Evolutionary conservation across 345 rosid species (phyloP), one percentile per base, ranked within the genome.

Genomic region (Populus deltoides): DNA sequence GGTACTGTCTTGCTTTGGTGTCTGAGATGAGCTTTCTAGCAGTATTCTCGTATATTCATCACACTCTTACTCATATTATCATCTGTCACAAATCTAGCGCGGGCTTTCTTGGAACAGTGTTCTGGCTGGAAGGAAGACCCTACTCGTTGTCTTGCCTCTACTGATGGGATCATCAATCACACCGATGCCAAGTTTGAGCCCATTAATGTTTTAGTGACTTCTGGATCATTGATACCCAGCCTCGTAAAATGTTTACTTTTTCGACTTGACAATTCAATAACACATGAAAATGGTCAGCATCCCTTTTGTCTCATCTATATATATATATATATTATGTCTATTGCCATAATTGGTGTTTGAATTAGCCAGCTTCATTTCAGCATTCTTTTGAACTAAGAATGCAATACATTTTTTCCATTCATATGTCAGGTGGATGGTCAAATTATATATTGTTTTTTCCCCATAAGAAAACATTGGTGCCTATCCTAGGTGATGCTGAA

Each of bases 211-310:
- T 81, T 94, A 67, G 97, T 94, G 86, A 94, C 98, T 81, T 90
- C 93, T 2, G 97, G 98, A 62, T 90, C 94, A 13, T 88, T 94
- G 85, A 86, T 94, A 81, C 98, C 98, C 6, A 94, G 97, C 88
- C 90, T 92, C 1, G 92, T 91, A 63, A 92, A 94, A 84, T 94
- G 98, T 87, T 75, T 92, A 73, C 92, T 92, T 77, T 94, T 90
- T 81, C 89, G 90, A 38, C 87, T 94, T 53, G 90, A 91, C 83
- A 61, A 69, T 69, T 85, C 88, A 81, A 75, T 94, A 79, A 66
- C 84, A n/a, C 87, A 82, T 74, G 91, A 78, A 79, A 89, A 92
- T 76, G 93, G 97, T 94, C 70, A 84, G 93, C 22, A 22, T 75
- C 66, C 45, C 35, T 73, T 68, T 53, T 68, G 8, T 63, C 49